Percentiles rank a stretch among this genome's conserved stretches.
phyloP scores from a whole-genome alignment of 108 stramenopile species.

The Cyclotella cryptica region DNA sequence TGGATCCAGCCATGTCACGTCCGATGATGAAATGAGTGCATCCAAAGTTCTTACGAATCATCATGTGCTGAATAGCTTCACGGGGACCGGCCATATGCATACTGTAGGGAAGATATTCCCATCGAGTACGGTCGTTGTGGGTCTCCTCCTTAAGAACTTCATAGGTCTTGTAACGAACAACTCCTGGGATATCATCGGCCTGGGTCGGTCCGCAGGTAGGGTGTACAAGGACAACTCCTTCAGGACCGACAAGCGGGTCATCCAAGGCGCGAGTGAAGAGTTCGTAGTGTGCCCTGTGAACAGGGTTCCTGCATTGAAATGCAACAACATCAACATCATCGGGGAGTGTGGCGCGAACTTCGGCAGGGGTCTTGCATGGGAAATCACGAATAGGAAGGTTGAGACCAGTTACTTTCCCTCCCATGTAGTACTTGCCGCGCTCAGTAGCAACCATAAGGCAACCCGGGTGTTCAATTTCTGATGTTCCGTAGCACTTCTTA shows the following conservation, averaged over 20 bases:
- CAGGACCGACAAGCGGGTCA: constrained; percentile 89
- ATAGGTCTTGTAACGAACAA: constrained; percentile 97
- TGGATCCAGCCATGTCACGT: constrained; percentile 99
- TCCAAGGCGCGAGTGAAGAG: constrained; percentile 98
- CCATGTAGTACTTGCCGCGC: constrained; percentile 98
- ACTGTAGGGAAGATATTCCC: constrained; percentile 99
- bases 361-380: constrained; percentile 95
- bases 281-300: constrained; percentile 99
- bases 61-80: constrained; percentile 99
- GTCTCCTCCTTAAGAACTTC: constrained; percentile 97
- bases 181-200: constrained; percentile 95
- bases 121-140: constrained; percentile 91
- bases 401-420: constrained; percentile 96
- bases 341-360: constrained; percentile 94
- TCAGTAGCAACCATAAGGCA: constrained; percentile 98
- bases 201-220: constrained; percentile 99
- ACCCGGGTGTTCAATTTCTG: constrained; percentile 97
- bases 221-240: constrained; percentile 97
- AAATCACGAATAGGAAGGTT: constrained; percentile 97
- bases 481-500: constrained; percentile 96
- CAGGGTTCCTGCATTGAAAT: constrained; percentile 99
- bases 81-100: constrained; percentile 99
- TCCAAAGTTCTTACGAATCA: constrained; percentile 99
- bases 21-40: constrained; percentile 99
- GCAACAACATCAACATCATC: constrained; percentile 98